Evolutionary conservation across 768 basidiomycete species (phyloP).

Genomic region (Amanita thiersii): DNA sequence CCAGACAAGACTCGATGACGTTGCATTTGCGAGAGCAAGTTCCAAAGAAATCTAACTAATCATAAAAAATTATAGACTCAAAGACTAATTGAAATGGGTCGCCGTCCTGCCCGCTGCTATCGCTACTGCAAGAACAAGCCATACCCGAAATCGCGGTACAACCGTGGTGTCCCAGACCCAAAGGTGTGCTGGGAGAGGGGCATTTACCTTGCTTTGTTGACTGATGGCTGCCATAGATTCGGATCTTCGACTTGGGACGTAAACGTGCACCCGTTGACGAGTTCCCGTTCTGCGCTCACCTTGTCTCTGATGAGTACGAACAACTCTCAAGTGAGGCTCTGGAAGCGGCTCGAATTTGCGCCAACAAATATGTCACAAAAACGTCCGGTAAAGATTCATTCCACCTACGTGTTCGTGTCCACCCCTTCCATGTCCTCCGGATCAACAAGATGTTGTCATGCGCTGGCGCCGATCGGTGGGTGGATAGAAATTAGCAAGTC

Average conservation of each 20-base stretch:
- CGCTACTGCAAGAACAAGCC: slow-evolving; percentile 99
- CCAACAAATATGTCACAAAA: slow-evolving; percentile 99
- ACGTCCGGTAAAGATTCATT: slow-evolving; percentile 97
- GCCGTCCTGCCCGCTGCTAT: slow-evolving; percentile 96
- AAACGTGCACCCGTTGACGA: slow-evolving; percentile 97
- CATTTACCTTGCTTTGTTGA: neutral
- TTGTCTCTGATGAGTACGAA: slow-evolving; percentile 98
- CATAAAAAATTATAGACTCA: slow-evolving; percentile 1
- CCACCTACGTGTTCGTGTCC: slow-evolving; percentile 94
- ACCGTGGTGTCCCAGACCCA: slow-evolving; percentile 96
- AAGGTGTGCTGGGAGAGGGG: slow-evolving; percentile 44
- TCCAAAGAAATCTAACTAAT: slow-evolving; percentile 5
- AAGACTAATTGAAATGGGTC: slow-evolving; percentile 64
- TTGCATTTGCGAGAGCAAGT: neutral
- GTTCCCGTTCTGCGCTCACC: slow-evolving; percentile 94
- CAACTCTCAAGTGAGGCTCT: slow-evolving; percentile 93
- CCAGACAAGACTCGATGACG: slow-evolving; percentile 7
- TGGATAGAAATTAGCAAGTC: slow-evolving; percentile 2
- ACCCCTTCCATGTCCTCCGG: slow-evolving; percentile 97
- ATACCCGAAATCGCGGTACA: slow-evolving; percentile 91
- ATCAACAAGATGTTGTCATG: slow-evolving; percentile 99
- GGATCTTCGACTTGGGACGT: slow-evolving; percentile 92
- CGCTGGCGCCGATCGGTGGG: slow-evolving; percentile 94
- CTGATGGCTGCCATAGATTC: slow-evolving; percentile 50
- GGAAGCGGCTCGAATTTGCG: slow-evolving; percentile 97